A percentile compares a stretch with the other conserved stretches of the same genome.
phyloP scores from a whole-genome alignment of 495 filamentous ascomycete genomes.

The Chlorociboria aeruginascens region DNA sequence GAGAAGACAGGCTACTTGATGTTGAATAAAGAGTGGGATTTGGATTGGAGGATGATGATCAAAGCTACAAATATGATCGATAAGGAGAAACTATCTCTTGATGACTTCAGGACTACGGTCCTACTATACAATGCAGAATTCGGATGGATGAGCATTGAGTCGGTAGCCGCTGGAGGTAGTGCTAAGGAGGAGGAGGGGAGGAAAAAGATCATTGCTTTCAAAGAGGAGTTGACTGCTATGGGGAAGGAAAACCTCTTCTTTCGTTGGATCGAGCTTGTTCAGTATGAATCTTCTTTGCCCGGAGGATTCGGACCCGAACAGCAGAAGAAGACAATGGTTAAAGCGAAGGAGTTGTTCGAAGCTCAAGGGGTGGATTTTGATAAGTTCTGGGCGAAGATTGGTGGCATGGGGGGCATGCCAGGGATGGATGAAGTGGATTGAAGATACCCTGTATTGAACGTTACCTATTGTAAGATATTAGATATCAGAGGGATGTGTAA shows the following conservation, averaged over 20 bases:
- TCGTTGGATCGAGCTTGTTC: constrained; percentile 73
- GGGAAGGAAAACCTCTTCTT: constrained; percentile 80
- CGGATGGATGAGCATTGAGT: constrained; percentile 53
- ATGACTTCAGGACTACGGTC: constrained; percentile 52
- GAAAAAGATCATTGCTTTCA: constrained; percentile 56
- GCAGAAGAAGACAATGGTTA: constrained; percentile 50
- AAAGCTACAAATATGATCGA: constrained; percentile 52
- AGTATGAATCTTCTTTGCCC: constrained; percentile 63
- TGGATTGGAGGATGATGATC: constrained; percentile 70
- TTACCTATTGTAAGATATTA: too few relatives aligned
- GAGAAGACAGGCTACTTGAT: constrained; percentile 70
- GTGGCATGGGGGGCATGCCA: constrained; percentile 49
- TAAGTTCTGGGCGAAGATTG: constrained; percentile 57
- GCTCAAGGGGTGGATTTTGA: constrained; percentile 64
- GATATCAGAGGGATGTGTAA: too few relatives aligned
- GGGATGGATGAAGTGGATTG: constrained; percentile 26
- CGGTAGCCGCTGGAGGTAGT: constrained; percentile 35
- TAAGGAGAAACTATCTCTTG: constrained; percentile 37
- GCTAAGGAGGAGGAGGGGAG: constrained; percentile 40
- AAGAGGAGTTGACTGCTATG: constrained; percentile 53
- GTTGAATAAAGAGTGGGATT: constrained; percentile 66
- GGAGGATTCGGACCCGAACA: constrained; percentile 61
- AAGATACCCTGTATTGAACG: background rate
- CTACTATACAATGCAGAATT: constrained; percentile 50
- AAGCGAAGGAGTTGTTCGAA: constrained; percentile 58